Conservation (phyloP, 1,284 basidiomycete genomes). For the Sphaerobolus stellatus region DNA sequence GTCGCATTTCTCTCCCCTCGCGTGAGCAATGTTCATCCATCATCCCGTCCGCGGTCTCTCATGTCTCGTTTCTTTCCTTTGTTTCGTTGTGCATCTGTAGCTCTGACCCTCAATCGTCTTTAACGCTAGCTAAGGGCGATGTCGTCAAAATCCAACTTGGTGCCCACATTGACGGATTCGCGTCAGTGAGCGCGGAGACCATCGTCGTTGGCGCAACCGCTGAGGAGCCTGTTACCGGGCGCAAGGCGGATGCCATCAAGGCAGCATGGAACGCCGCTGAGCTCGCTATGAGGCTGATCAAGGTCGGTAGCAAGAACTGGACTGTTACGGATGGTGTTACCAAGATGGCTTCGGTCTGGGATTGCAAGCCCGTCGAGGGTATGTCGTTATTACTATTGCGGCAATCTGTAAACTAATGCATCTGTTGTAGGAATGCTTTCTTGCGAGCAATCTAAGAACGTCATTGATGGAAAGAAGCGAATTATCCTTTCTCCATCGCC, state of each 20-base stretch:
- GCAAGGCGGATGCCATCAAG: constrained; percentile 87
- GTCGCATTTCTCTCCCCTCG: constrained; percentile 78
- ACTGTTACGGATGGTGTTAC: constrained; percentile 86
- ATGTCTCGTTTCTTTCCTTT: constrained; percentile 1
- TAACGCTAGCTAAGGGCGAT: constrained; percentile 80
- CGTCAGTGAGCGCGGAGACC: constrained; percentile 89
- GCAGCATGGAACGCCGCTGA: constrained; percentile 94
- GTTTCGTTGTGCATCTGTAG: constrained; percentile 31
- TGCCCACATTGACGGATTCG: constrained; percentile 95
- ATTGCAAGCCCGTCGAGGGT: constrained; percentile 90
- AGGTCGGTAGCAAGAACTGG: constrained; percentile 94
- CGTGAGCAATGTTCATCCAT: constrained; percentile 43
- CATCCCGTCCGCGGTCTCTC: constrained; percentile 1
- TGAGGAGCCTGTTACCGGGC: constrained; percentile 75
- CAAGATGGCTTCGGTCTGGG: constrained; percentile 71
- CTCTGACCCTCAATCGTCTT: constrained; percentile 67
- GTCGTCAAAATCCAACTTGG: constrained; percentile 96
- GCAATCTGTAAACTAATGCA: background rate
- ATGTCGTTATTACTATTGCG: constrained; percentile 31
- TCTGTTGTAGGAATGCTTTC: constrained; percentile 73
- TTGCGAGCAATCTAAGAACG: constrained; percentile 88
- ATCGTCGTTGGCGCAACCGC: constrained; percentile 78
- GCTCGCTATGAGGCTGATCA: constrained; percentile 83
- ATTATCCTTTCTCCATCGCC: constrained; percentile 89
- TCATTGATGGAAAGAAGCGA: constrained; percentile 96